phyloP scores from a whole-genome alignment of 768 basidiomycete genomes.

The Auricularia auricula-judae region DNA sequence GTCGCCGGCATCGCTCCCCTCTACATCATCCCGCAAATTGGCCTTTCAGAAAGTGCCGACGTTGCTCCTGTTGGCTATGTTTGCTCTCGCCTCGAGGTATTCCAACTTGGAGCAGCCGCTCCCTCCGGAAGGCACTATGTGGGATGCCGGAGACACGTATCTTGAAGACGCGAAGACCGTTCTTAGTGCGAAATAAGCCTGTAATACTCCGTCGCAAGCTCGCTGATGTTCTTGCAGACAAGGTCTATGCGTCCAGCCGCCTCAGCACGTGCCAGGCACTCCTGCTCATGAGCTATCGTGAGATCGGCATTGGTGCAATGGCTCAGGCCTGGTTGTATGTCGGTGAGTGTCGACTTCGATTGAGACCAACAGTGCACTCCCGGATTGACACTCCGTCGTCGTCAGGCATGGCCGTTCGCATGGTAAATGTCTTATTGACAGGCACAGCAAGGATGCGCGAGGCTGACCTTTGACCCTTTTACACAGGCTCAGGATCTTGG shows the following conservation, averaged over 20 bases:
- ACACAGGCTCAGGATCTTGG: slow-evolving; percentile 66
- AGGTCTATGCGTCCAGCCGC: slow-evolving; percentile 57
- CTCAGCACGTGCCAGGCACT: slow-evolving; percentile 70
- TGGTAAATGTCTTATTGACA: slow-evolving; percentile 26
- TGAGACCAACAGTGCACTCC: background rate
- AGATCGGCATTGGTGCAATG: slow-evolving; percentile 85
- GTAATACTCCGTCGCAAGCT: background rate
- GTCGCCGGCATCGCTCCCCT: background rate
- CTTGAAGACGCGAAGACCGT: slow-evolving; percentile 55
- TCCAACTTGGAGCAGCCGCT: slow-evolving; percentile 26
- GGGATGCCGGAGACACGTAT: slow-evolving; percentile 69
- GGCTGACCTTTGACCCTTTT: background rate
- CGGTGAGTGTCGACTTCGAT: slow-evolving; percentile 23
- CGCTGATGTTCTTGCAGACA: slow-evolving; percentile 22
- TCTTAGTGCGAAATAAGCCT: slow-evolving; percentile 21
- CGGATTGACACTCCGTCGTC: background rate
- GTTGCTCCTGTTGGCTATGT: slow-evolving; percentile 74
- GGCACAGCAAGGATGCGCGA: background rate
- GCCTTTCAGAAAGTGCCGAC: slow-evolving; percentile 29
- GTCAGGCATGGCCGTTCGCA: slow-evolving; percentile 63
- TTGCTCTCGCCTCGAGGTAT: slow-evolving; percentile 71
- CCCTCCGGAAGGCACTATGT: slow-evolving; percentile 53
- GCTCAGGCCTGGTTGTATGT: slow-evolving; percentile 77
- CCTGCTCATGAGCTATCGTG: slow-evolving; percentile 71
- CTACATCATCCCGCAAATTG: background rate